Conservation (phyloP, 768 basidiomycete species). For the Phanerochaete carnosa region DNA sequence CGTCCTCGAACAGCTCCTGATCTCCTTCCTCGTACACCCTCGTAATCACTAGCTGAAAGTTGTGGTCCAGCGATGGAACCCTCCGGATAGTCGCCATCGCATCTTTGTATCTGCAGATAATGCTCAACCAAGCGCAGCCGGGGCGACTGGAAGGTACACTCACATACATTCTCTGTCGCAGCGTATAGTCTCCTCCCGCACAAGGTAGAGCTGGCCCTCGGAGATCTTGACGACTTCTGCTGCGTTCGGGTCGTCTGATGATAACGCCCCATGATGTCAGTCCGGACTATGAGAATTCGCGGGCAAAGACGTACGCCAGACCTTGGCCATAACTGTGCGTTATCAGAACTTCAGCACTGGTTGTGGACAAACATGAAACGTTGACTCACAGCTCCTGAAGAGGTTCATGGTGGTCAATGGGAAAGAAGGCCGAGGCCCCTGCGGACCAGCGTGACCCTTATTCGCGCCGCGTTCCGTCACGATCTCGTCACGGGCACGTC, state of each 20-base stretch:
- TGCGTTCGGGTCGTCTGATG: slow-evolving; percentile 86
- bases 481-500: not conserved
- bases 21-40: slow-evolving; percentile 97
- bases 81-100: slow-evolving; percentile 93
- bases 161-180: slow-evolving; percentile 97
- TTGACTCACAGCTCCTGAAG: slow-evolving; percentile 70
- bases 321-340: slow-evolving; percentile 76
- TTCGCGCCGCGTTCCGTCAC: slow-evolving; percentile 10
- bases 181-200: slow-evolving; percentile 87
- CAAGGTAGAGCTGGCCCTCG: slow-evolving; percentile 86
- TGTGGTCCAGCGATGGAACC: slow-evolving; percentile 70
- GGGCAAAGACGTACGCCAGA: slow-evolving; percentile 75
- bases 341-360: slow-evolving; percentile 17
- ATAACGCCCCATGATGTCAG: slow-evolving; percentile 23
- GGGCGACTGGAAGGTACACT: slow-evolving; percentile 27
- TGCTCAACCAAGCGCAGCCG: not conserved
- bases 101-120: slow-evolving; percentile 75
- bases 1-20: slow-evolving; percentile 90
- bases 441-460: not conserved
- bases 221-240: slow-evolving; percentile 94
- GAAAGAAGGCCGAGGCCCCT: not conserved
- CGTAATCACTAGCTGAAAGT: slow-evolving; percentile 92
- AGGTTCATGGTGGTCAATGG: slow-evolving; percentile 63
- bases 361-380: slow-evolving; percentile 1
- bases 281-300: not conserved